Percentiles rank a stretch among this genome's conserved stretches.
Evolutionary conservation across 2,329 filamentous ascomycete species (phyloP).

Genomic region (Mycocentrospora acerina): DNA sequence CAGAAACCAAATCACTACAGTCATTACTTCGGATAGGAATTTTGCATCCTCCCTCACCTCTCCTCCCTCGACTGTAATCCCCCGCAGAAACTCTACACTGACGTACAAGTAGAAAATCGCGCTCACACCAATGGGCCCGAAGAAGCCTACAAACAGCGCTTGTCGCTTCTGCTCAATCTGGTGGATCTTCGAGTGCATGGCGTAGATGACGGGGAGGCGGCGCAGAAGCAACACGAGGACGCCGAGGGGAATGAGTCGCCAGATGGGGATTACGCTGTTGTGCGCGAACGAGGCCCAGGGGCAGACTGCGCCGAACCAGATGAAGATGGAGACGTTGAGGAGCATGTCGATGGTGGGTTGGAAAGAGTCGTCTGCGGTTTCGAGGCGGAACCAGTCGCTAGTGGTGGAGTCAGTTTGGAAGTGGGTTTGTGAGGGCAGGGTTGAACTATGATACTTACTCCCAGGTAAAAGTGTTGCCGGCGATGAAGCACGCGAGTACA

Average conservation of each 20-base stretch:
- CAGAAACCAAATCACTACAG: slow-evolving; percentile 82
- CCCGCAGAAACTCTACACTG: slow-evolving; percentile 69
- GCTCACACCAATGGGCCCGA: slow-evolving; percentile 87
- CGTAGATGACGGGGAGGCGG: slow-evolving; percentile 74
- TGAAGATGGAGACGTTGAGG: slow-evolving; percentile 82
- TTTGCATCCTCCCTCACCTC: slow-evolving; percentile 65
- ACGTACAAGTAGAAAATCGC: slow-evolving; percentile 90
- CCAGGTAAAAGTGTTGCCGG: slow-evolving; percentile 88
- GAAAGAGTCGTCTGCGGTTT: slow-evolving; percentile 87
- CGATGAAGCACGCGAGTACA: slow-evolving; percentile 87
- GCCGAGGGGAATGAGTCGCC: slow-evolving; percentile 71
- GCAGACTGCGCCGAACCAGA: slow-evolving; percentile 73
- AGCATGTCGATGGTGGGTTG: slow-evolving; percentile 95
- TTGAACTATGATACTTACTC: slow-evolving; percentile 54
- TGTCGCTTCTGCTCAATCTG: slow-evolving; percentile 76
- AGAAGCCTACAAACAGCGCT: slow-evolving; percentile 86
- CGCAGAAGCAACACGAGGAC: slow-evolving; percentile 75
- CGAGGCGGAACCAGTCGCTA: slow-evolving; percentile 86
- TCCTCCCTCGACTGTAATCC: slow-evolving; percentile 60
- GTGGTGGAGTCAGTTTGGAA: slow-evolving; percentile 11
- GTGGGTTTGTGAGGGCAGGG: not conserved
- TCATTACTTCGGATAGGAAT: slow-evolving; percentile 65
- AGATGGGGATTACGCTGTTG: slow-evolving; percentile 71
- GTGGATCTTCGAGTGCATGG: slow-evolving; percentile 71
- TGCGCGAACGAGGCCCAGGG: slow-evolving; percentile 73